Evolutionary conservation across 108 stramenopile genomes (phyloP).

Genomic region (Stephanodiscus minutulus): DNA sequence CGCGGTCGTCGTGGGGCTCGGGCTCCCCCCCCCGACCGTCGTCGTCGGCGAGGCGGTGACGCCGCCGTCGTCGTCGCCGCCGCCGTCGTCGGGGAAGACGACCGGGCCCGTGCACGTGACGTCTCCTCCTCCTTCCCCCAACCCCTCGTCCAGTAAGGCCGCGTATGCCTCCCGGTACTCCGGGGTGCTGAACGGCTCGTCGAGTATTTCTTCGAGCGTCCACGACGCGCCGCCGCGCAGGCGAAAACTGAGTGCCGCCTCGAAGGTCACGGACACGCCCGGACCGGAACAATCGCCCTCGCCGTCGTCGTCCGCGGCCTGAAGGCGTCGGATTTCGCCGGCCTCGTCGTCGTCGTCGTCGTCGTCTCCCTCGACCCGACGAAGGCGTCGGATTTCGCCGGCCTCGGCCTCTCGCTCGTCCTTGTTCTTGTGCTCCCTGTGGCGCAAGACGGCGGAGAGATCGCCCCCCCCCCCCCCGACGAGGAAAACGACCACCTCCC

Average conservation of each 20-base stretch:
- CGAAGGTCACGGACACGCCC: background rate
- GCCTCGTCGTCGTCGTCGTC: too few relatives aligned
- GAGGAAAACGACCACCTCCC: too few relatives aligned
- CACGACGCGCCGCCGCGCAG: background rate
- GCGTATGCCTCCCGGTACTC: constrained; percentile 9
- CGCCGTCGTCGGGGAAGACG: background rate
- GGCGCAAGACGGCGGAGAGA: background rate
- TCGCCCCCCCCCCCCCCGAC: background rate
- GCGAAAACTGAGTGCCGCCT: background rate
- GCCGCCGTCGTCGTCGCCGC: too few relatives aligned
- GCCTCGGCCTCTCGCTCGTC: background rate
- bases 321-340: too few relatives aligned
- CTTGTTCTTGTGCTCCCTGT: background rate
- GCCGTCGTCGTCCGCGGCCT: background rate
- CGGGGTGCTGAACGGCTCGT: constrained; percentile 11
- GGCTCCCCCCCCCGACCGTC: too few relatives aligned
- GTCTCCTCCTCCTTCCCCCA: background rate
- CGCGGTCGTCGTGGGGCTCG: background rate
- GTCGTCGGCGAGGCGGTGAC: too few relatives aligned
- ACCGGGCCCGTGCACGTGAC: background rate
- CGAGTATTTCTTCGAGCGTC: background rate
- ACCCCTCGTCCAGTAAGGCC: background rate
- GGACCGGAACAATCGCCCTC: background rate
- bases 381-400: background rate
- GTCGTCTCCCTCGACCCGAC: background rate